Evolutionary conservation across 768 basidiomycete species (phyloP), one percentile per base, ranked within the genome.

Genomic region (Lactifluus rugatus): DNA sequence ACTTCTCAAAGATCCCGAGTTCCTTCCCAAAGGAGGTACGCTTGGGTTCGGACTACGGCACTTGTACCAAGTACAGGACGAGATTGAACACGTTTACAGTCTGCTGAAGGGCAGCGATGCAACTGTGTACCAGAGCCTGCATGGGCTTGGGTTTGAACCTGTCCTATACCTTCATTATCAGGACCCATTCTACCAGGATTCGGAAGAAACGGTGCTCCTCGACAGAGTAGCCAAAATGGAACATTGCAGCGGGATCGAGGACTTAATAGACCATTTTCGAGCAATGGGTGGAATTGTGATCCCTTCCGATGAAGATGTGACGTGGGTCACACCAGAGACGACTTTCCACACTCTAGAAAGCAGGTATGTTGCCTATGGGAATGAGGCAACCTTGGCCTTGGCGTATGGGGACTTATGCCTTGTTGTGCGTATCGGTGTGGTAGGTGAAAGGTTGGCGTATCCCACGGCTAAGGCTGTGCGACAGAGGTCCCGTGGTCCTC

Each of bases 341-440:
- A 6, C 11, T 21, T 21, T 48, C 26, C 36, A 31, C 21, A 26
- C 28, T 11, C 26, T 28, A 8, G 2, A 32, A 31, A n/a, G 9
- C 8, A 6, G 16, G 2, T 60, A 45, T 32, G 17, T 26, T 10
- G 9, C 28, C 13, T 48, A 61, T 41, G 46, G 50, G 37, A 61
- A 61, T 14, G 26, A 61, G 13, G 5, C 51, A n/a, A 2, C 17
- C 6, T 16, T 53, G 2, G n/a, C n/a, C 23, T 17, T n/a, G 16
- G n/a, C n/a, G n/a, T n/a, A n/a, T n/a, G n/a, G n/a, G n/a, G n/a
- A n/a, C n/a, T n/a, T n/a, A n/a, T n/a, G 81, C 14, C 81, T 92
- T 41, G 84, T 94, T 2, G 68, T 84, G 34, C 73, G 77, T 68
- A 89, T 89, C 65, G 79, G 82, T 31, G 31, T n/a, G n/a, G n/a